Evolutionary conservation across 108 stramenopile species (phyloP).

Genomic region (Asterionellopsis glacialis): DNA sequence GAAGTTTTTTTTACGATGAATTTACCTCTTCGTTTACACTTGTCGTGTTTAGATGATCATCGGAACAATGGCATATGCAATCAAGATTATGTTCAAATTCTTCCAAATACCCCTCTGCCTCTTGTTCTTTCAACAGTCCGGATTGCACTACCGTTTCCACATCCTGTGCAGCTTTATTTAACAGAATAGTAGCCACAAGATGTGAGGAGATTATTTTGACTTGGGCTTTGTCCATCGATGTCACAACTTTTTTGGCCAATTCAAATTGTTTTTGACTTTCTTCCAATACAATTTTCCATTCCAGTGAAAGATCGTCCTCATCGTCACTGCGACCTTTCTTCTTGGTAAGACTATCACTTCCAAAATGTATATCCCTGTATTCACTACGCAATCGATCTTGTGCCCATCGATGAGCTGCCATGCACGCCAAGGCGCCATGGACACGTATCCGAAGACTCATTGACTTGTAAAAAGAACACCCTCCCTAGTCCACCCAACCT

Average conservation of each 20-base stretch:
- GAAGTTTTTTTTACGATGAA: too few relatives aligned
- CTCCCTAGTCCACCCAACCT: too few relatives aligned
- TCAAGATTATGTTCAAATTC: neutral
- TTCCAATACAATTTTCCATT: neutral
- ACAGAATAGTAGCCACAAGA: constrained; percentile 62
- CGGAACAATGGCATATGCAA: too few relatives aligned
- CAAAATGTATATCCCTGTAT: constrained; percentile 14
- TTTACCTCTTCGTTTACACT: too few relatives aligned
- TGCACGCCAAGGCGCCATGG: constrained; percentile 30
- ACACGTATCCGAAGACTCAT: constrained; percentile 8
- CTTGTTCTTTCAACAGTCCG: constrained; percentile 60
- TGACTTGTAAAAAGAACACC: too few relatives aligned
- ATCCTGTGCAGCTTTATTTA: constrained; percentile 35
- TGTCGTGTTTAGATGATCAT: too few relatives aligned
- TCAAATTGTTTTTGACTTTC: neutral
- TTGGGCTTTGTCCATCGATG: neutral
- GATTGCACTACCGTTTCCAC: constrained; percentile 30
- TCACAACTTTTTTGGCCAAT: neutral
- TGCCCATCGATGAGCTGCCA: constrained; percentile 36
- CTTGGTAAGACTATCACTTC: too few relatives aligned
- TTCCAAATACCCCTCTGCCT: constrained; percentile 53
- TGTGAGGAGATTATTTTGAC: constrained; percentile 45
- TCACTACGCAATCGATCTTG: constrained; percentile 35
- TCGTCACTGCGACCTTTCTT: too few relatives aligned
- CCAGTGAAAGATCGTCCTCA: neutral